Evolutionary conservation across 495 filamentous ascomycete species (phyloP).

Genomic region (Letharia lupina): DNA sequence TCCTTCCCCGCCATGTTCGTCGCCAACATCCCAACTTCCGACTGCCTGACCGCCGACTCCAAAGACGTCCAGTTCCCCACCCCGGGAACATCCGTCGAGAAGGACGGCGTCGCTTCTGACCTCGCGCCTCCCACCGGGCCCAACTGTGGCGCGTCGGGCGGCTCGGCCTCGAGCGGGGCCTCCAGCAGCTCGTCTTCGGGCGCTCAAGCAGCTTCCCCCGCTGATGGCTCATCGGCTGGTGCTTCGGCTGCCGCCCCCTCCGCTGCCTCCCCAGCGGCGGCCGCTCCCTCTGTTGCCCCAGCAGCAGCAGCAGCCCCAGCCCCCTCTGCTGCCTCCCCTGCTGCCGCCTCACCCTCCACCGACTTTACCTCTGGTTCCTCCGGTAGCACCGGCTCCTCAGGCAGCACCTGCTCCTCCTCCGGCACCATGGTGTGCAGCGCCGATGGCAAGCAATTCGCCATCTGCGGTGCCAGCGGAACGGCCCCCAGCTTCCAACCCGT

Average conservation of each 20-base stretch:
- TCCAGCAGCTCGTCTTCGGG: neutral
- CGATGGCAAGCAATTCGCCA: neutral
- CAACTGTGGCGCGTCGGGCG: neutral
- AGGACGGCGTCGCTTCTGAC: neutral
- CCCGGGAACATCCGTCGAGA: conserved; percentile 21
- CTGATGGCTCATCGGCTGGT: neutral
- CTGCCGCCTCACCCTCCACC: neutral
- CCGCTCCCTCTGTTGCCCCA: neutral
- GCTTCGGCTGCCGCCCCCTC: neutral
- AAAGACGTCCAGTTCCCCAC: conserved; percentile 22
- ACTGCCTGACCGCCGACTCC: conserved; percentile 31
- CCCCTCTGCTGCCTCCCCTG: neutral
- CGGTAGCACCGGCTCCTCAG: neutral
- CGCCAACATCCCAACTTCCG: conserved; percentile 43
- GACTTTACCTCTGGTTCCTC: neutral
- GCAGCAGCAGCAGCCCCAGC: neutral
- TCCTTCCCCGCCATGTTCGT: conserved; percentile 46
- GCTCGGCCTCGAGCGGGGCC: neutral
- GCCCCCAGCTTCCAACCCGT: neutral
- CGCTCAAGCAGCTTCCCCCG: neutral
- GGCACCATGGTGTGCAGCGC: neutral
- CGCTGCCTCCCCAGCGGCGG: neutral
- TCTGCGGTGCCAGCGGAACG: neutral
- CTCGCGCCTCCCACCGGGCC: neutral
- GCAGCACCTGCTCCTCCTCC: neutral